Base-by-base conservation (phyloP, 306 rosid genomes). In the Cucurbita argyrosperma region DNA sequence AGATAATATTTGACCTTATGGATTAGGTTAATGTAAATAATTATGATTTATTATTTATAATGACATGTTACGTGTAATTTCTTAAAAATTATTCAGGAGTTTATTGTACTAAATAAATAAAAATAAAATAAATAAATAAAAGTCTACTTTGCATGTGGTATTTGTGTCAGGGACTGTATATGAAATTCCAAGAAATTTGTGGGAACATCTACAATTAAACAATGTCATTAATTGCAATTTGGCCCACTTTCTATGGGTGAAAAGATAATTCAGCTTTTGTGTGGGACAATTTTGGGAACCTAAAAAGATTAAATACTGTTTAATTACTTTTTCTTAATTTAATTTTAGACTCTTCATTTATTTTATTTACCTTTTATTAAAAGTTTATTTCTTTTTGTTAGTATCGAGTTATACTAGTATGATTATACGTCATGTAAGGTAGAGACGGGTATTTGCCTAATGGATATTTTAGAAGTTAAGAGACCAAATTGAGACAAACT, bases 1-100 rank as follows among this genome's bases (percentile, higher is more conserved):
- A 50, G 59, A 70, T 70, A 70, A 70, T 70, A 30, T 70, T 70
- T 70, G 74, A 70, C 74, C 74, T 30, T 68, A 68, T 23, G 49
- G 45, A 30, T 50, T 15, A 30, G 51, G 59, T 68, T 46, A 35
- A 46, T 65, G 52, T 10, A 65, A 65, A n/a, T 42, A 40, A 69
- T 69, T 30, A 16, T 13, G 45, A 30, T 50, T 50, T 15, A 50
- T 50, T 15, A 50, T 14, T 70, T 14, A 70, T 50, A 26, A 68
- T 43, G 46, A 26, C 26, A 50, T 26, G 74, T 70, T 50, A 50
- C 13, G 42, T 70, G 21, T 49, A 70, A 70, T 69, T 30, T 69
- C 15, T 50, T 50, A 47, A 15, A 26, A 4, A 23, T 70, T 4
- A 30, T 30, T 68, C 18, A 68, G 2, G 53, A 43, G 37, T 45